Conservation (phyloP, 2,329 filamentous ascomycete species). For the Neoascochyta sp. region DNA sequence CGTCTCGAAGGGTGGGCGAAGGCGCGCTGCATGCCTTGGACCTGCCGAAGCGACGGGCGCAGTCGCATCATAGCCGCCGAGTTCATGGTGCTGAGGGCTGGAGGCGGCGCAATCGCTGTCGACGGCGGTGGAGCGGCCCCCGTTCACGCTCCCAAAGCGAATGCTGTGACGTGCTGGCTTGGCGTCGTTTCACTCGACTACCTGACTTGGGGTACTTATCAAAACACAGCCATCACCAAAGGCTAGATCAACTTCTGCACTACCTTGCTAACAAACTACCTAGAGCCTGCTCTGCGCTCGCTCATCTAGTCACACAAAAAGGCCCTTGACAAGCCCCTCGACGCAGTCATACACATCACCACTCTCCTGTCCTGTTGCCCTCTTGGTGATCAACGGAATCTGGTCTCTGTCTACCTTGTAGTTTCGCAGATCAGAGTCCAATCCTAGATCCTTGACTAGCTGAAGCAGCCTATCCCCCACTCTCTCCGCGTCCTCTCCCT, state of each 20-base stretch:
- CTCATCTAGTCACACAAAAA: conserved; percentile 32
- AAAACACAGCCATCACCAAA: no score
- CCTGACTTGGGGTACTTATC: no score
- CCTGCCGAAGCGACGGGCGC: conserved; percentile 19
- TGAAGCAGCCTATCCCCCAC: conserved; percentile 46
- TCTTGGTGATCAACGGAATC: conserved; percentile 43
- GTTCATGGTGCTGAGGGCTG: conserved; percentile 20
- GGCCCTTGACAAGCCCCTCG: conserved; percentile 40
- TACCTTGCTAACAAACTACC: background rate
- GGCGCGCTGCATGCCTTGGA: conserved; percentile 12
- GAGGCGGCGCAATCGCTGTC: conserved; percentile 17
- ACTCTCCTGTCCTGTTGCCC: conserved; percentile 43
- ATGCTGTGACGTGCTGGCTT: no score
- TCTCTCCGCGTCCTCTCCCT: conserved; percentile 42
- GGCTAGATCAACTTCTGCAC: no score
- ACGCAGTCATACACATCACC: conserved; percentile 45
- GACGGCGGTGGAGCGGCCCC: conserved; percentile 4
- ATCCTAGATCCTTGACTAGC: conserved; percentile 43
- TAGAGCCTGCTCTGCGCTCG: background rate
- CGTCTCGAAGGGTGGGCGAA: conserved; percentile 19
- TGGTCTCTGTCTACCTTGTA: conserved; percentile 44
- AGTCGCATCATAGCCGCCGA: conserved; percentile 27
- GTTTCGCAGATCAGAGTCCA: conserved; percentile 47
- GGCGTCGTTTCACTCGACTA: no score
- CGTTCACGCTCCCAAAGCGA: no score